Conservation (phyloP, 2,329 filamentous ascomycete genomes). For the Neofusicoccum umdonicola region DNA sequence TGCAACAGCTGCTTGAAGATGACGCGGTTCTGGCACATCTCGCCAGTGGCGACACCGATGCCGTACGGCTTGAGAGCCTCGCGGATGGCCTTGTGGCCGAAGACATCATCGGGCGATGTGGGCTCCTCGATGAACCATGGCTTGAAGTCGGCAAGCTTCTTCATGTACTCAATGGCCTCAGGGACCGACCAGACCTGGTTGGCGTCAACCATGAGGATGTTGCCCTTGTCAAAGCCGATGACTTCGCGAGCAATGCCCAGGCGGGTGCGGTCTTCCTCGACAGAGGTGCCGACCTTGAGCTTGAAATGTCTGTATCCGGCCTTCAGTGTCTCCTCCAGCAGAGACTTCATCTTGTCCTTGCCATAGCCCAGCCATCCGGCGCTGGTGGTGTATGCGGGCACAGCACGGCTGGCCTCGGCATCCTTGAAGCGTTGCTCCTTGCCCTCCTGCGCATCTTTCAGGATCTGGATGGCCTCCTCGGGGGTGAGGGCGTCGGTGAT, state of each 20-base stretch:
- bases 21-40: slow-evolving; percentile 94
- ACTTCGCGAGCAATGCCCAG: slow-evolving; percentile 73
- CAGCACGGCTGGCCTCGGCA: slow-evolving; percentile 69
- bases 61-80: slow-evolving; percentile 72
- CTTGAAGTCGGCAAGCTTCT: slow-evolving; percentile 75
- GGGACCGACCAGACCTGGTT: slow-evolving; percentile 92
- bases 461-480: slow-evolving; percentile 72
- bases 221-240: slow-evolving; percentile 78
- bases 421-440: slow-evolving; percentile 72
- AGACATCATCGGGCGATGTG: slow-evolving; percentile 83
- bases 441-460: slow-evolving; percentile 63
- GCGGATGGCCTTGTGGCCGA: slow-evolving; percentile 81
- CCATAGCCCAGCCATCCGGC: slow-evolving; percentile 91
- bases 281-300: slow-evolving; percentile 76
- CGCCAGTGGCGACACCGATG: slow-evolving; percentile 85
- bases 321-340: slow-evolving; percentile 71
- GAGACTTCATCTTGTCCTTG: slow-evolving; percentile 77
- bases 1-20: slow-evolving; percentile 90
- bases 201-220: slow-evolving; percentile 88
- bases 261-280: slow-evolving; percentile 70
- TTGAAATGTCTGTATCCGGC: slow-evolving; percentile 86
- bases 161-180: slow-evolving; percentile 85
- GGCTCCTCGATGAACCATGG: slow-evolving; percentile 96
- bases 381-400: slow-evolving; percentile 86
- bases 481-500: slow-evolving; percentile 91